These are phyloP conservation scores for Phytomonas serpens DNA, from an alignment of 208 protist genomes.

Conservation along the genomic window DNA sequence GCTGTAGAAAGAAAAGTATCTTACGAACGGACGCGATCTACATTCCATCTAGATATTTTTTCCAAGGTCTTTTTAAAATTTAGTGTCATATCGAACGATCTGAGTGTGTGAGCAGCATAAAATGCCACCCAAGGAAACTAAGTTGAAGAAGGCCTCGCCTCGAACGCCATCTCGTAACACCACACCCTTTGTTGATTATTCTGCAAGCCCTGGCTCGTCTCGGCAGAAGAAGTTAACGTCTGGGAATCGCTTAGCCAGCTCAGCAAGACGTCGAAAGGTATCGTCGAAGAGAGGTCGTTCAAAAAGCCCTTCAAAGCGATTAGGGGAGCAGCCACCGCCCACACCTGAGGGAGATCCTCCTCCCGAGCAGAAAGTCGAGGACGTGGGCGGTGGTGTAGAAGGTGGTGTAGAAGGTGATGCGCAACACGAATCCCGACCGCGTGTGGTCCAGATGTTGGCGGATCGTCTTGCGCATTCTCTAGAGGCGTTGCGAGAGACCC, in stretches of 20 bases:
- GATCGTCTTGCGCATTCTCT: constrained; percentile 51
- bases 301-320: neutral
- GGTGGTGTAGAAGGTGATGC: neutral
- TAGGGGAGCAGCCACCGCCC: neutral
- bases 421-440: neutral
- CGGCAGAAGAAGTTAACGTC: neutral
- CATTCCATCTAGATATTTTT: neutral
- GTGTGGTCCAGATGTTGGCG: constrained; percentile 32
- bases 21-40: neutral
- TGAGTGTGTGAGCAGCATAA: neutral
- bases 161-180: neutral
- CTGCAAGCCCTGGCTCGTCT: neutral
- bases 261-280: neutral
- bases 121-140: neutral
- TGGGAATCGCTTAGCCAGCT: neutral
- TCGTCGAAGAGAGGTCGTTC: neutral
- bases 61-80: neutral
- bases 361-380: neutral
- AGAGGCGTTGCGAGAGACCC: constrained; percentile 28
- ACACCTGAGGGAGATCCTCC: neutral
- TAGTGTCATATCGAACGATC: neutral
- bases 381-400: neutral
- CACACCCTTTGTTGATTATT: neutral
- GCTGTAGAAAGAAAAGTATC: neutral
- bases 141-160: neutral